Conservation (phyloP, 768 basidiomycete species). For the Naganishia antarctica region DNA sequence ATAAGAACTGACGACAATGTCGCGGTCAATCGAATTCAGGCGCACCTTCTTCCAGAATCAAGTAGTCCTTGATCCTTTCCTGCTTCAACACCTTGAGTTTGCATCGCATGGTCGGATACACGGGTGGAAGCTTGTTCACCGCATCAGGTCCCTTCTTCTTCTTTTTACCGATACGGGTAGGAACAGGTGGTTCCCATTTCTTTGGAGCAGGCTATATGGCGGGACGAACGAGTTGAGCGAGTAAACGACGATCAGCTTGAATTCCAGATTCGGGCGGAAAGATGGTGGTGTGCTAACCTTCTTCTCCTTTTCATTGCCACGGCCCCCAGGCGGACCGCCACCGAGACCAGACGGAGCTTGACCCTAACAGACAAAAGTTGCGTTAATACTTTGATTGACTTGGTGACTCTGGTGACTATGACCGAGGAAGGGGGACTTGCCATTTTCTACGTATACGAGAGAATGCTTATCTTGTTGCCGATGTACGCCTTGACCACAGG, state of each 20-base stretch:
- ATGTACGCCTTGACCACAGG: too few relatives aligned
- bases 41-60: slow-evolving; percentile 66
- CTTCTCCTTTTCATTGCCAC: slow-evolving; percentile 38
- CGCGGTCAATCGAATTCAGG: background rate
- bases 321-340: slow-evolving; percentile 33
- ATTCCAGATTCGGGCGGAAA: too few relatives aligned
- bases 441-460: slow-evolving; percentile 1
- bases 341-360: slow-evolving; percentile 45
- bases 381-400: background rate
- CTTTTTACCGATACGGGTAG: slow-evolving; percentile 88
- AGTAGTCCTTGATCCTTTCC: slow-evolving; percentile 97
- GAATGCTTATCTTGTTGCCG: too few relatives aligned
- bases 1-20: background rate
- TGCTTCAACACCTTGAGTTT: slow-evolving; percentile 89
- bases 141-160: slow-evolving; percentile 84
- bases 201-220: slow-evolving; percentile 57
- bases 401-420: background rate
- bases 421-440: slow-evolving; percentile 13
- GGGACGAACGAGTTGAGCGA: background rate
- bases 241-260: slow-evolving; percentile 4
- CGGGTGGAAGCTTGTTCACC: slow-evolving; percentile 82
- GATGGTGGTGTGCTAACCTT: slow-evolving; percentile 31
- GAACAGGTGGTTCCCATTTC: slow-evolving; percentile 98
- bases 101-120: slow-evolving; percentile 91
- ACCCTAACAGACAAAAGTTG: slow-evolving; percentile 33